These are phyloP conservation scores for Corchorus olitorius DNA, from an alignment of 345 rosid species.

Conservation along the genomic window DNA sequence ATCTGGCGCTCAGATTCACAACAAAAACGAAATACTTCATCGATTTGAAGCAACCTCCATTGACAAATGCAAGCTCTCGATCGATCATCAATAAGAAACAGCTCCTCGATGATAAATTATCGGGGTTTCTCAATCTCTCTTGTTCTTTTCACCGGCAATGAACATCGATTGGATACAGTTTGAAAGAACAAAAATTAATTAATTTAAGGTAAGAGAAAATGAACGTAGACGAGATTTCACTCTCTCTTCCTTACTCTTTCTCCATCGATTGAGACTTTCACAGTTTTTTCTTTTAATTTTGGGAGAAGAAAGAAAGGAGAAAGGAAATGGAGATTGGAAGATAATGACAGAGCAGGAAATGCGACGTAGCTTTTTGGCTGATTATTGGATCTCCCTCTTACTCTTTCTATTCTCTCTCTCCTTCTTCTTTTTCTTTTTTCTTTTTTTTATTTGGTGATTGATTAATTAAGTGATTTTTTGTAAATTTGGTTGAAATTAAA, in stretches of 20 bases:
- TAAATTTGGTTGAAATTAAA: neutral
- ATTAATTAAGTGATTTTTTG: neutral
- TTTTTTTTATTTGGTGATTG: neutral
- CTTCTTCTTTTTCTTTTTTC: neutral
- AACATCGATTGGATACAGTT: conserved; percentile 10
- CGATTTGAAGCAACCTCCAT: conserved; percentile 23
- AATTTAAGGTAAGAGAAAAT: neutral
- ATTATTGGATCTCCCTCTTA: conserved; percentile 14
- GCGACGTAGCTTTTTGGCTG: conserved; percentile 27
- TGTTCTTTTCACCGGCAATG: neutral
- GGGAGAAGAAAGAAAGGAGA: neutral
- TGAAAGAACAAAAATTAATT: neutral
- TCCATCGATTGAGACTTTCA: conserved; percentile 31
- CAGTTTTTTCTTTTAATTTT: neutral
- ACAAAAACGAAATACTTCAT: conserved; percentile 16
- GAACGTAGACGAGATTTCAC: conserved; percentile 20
- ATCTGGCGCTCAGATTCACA: conserved; percentile 23
- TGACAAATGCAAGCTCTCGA: conserved; percentile 17
- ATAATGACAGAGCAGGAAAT: conserved; percentile 35
- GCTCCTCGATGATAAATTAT: neutral
- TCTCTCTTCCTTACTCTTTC: conserved; percentile 12
- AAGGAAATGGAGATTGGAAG: conserved; percentile 24
- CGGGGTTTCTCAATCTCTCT: neutral
- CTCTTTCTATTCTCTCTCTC: neutral
- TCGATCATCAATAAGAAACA: conserved; percentile 20